A percentile compares a stretch with the other conserved stretches of the same genome.
These are phyloP conservation scores for Nepenthes alata DNA, from an alignment of 179 eudicot species.

Conservation along the genomic window DNA sequence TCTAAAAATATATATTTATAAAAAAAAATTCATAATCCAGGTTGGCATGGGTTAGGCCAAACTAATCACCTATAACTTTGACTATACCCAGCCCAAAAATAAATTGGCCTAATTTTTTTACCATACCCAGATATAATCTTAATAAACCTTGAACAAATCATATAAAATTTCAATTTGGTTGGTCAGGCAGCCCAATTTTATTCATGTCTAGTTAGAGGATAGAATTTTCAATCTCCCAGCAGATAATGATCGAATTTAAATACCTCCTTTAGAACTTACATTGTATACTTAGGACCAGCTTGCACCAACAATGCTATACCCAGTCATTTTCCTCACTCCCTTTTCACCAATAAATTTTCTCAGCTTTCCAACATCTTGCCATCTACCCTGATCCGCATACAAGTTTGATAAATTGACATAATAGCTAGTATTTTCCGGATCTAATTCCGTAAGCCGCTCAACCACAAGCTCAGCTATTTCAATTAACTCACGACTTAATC, in stretches of 20 bases:
- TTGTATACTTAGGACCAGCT: neutral
- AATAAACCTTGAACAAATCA: too few relatives aligned
- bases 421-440: conserved; percentile 41
- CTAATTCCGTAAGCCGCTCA: conserved; percentile 33
- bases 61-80: too few relatives aligned
- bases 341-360: conserved; percentile 12
- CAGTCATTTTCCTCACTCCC: conserved; percentile 14
- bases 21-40: too few relatives aligned
- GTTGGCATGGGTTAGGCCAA: too few relatives aligned
- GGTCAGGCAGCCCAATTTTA: too few relatives aligned
- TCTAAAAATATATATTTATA: too few relatives aligned
- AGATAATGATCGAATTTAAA: neutral
- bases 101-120: too few relatives aligned
- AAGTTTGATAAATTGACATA: conserved; percentile 44
- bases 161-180: too few relatives aligned
- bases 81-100: too few relatives aligned
- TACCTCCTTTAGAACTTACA: neutral
- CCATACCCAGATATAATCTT: too few relatives aligned
- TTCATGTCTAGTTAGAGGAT: neutral
- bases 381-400: conserved; percentile 56
- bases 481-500: conserved; percentile 22
- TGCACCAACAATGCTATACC: conserved; percentile 9
- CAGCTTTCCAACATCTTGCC: conserved; percentile 47
- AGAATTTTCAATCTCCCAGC: neutral
- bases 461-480: conserved; percentile 41